These are phyloP conservation scores for Ziziphus jujuba DNA, from an alignment of 306 rosid species.

Conservation along the genomic window DNA sequence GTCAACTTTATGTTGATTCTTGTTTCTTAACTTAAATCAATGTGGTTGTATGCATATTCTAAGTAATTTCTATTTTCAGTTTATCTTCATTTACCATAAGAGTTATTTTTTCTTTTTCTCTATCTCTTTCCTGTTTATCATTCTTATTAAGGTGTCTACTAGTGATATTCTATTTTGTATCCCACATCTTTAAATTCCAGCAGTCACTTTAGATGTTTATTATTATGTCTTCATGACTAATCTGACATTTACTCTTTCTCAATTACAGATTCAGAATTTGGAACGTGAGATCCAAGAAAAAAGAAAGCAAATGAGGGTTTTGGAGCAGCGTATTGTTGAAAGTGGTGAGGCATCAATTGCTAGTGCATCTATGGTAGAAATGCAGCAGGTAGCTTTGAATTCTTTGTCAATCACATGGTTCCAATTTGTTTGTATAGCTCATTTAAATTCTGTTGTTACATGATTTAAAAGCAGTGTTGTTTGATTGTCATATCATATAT, in stretches of 20 bases:
- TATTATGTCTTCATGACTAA: slow-evolving; percentile 4
- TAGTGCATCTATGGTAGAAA: slow-evolving; percentile 80
- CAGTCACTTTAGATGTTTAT: background rate
- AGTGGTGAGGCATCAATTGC: slow-evolving; percentile 76
- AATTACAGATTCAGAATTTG: slow-evolving; percentile 70
- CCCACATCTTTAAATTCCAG: background rate
- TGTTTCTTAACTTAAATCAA: background rate
- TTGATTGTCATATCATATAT: background rate
- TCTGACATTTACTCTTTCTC: slow-evolving; percentile 17
- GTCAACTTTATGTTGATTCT: background rate
- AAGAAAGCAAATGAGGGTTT: slow-evolving; percentile 77
- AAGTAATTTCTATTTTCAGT: slow-evolving; percentile 1
- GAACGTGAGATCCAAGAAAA: slow-evolving; percentile 92
- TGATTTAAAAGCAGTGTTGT: background rate
- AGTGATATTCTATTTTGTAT: background rate
- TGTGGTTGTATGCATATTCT: background rate
- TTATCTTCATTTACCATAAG: background rate
- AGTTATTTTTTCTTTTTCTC: background rate
- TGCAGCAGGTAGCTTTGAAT: slow-evolving; percentile 80
- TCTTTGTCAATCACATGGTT: slow-evolving; percentile 11
- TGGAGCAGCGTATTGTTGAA: slow-evolving; percentile 83
- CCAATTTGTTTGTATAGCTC: too few relatives aligned
- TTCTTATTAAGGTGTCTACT: background rate
- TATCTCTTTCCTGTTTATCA: background rate
- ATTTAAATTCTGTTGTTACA: background rate